Percentiles rank a stretch among this genome's conserved stretches.
Evolutionary conservation across 139 green algal species (phyloP).

Genomic region (Pseudopediastrum boryanum): DNA sequence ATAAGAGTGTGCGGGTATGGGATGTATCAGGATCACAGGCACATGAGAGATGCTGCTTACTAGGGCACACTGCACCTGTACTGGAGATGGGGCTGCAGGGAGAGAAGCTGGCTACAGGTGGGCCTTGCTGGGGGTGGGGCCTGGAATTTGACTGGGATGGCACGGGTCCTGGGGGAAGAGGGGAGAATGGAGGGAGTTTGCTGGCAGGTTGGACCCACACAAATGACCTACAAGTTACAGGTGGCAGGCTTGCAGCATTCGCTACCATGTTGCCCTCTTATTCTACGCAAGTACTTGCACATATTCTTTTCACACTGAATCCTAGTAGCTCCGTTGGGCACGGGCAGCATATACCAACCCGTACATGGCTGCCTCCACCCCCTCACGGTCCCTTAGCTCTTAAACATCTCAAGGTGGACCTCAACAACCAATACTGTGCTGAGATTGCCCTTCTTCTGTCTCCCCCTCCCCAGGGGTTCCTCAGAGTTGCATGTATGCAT

Average conservation of each 20-base stretch:
- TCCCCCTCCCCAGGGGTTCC: no score
- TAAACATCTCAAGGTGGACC: no score
- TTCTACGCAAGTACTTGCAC: no score
- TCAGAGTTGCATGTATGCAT: no score
- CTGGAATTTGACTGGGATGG: neutral
- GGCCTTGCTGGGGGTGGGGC: neutral
- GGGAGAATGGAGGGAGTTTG: neutral
- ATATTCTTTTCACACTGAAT: no score
- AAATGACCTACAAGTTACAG: neutral
- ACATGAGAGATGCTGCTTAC: neutral
- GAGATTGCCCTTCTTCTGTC: no score
- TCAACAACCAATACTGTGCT: no score
- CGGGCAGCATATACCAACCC: no score
- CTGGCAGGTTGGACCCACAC: neutral
- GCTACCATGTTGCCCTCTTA: neutral
- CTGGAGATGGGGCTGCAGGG: constrained; percentile 46
- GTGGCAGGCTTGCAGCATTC: neutral
- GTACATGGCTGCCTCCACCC: no score
- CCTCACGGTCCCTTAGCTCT: no score
- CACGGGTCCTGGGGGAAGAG: neutral
- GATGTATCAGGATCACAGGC: constrained; percentile 8
- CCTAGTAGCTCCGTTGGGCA: no score
- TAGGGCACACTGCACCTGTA: constrained; percentile 48
- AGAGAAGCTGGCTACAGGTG: neutral
- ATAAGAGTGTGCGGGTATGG: constrained; percentile 79